These are phyloP conservation scores for Sphagnum magellanicum DNA, from an alignment of 228 moss, liverwort and hornwort genomes.

Conservation along the genomic window DNA sequence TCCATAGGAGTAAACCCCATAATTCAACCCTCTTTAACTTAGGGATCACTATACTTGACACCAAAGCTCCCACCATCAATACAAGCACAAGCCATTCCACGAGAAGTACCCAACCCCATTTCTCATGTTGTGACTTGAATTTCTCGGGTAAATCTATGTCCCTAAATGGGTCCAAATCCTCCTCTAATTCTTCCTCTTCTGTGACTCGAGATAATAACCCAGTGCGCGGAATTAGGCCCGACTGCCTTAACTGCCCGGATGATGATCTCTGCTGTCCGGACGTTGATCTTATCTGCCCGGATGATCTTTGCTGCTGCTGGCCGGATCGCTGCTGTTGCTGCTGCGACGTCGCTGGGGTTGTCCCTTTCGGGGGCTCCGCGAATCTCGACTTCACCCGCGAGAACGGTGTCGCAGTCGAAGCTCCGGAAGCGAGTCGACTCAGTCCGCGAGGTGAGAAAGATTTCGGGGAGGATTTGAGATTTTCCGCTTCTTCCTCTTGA, in stretches of 20 bases:
- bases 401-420: too few relatives aligned
- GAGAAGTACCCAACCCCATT: slow-evolving; percentile 15
- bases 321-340: too few relatives aligned
- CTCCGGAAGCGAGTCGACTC: too few relatives aligned
- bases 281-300: slow-evolving; percentile 4
- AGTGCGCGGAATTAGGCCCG: slow-evolving; percentile 7
- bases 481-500: too few relatives aligned
- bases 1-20: slow-evolving; percentile 47
- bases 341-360: too few relatives aligned
- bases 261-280: slow-evolving; percentile 4
- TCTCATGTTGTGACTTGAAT: slow-evolving; percentile 6
- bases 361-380: slow-evolving; percentile 1
- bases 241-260: background rate
- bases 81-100: slow-evolving; percentile 30
- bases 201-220: slow-evolving; percentile 4
- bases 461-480: too few relatives aligned
- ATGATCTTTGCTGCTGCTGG: background rate
- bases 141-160: slow-evolving; percentile 41
- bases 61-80: slow-evolving; percentile 20
- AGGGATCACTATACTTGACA: slow-evolving; percentile 12
- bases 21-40: slow-evolving; percentile 9
- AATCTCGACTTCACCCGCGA: slow-evolving; percentile 9
- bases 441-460: too few relatives aligned
- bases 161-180: slow-evolving; percentile 46
- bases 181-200: slow-evolving; percentile 52